Base-by-base conservation (phyloP, 805 yeast species). In the Wickerhamiella hasegawae region DNA sequence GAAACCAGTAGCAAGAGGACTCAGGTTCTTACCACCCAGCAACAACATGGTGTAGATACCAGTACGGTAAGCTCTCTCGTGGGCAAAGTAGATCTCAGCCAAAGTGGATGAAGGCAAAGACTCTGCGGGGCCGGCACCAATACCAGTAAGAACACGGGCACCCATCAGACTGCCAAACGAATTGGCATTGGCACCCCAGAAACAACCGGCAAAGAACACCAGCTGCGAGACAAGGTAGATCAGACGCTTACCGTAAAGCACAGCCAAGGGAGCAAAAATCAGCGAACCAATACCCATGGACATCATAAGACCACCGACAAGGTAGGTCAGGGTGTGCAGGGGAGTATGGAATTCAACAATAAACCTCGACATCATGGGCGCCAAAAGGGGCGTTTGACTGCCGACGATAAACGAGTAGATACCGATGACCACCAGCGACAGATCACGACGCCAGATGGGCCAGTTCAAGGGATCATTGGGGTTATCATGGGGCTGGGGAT, bases 401-500 rank as follows among this genome's bases (percentile, higher is more conserved):
- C 78, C 79, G 4, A 73, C 71, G 9, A 72, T 54, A 44, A 72
- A 68, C 10, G 71, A 67, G 41, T 68, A 75, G 44, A 68, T 62
- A 4, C 77, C 76, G 23, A 72, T 62, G 14, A 65, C 65, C 9
- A 61, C 43, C 28, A 72, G 53, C 5, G 76, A 69, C 32, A 69
- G 39, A 40, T 72, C 78, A 20, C 76, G 57, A 28, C 69, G 58
- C 71, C 74, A 68, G 5, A 62, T 45, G 1, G 78, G 76, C 80
- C 79, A 71, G 45, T 73, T 73, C 28, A 73, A 56, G 2, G 80
- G 80, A 42, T 73, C 80, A 45, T 73, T 71, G 4, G 76, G 74
- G 41, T 66, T 58, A 43, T 71, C 69, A 26, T 68, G 70, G 4
- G 80, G 80, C 48, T 73, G 80, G 0, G 80, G 80, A 36, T 60